Evolutionary conservation across 768 basidiomycete species (phyloP).

Genomic region (Amanita inopinata): DNA sequence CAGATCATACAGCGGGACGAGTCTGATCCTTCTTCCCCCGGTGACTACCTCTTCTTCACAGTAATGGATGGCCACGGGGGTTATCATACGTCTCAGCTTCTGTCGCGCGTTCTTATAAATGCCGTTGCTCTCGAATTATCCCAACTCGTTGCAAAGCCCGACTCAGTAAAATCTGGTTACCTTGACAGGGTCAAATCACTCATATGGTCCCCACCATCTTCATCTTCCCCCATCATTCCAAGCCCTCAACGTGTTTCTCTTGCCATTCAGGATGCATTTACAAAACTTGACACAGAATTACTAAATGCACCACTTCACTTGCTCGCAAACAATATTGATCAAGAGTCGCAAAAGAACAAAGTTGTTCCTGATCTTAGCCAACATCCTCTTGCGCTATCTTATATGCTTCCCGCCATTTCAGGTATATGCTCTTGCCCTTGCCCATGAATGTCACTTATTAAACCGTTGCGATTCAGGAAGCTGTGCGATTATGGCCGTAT

Average conservation of each 20-base stretch:
- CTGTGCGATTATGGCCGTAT: slow-evolving; percentile 80
- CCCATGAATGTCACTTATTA: slow-evolving; percentile 13
- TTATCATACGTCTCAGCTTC: slow-evolving; percentile 70
- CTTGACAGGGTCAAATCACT: slow-evolving; percentile 30
- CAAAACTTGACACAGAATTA: slow-evolving; percentile 78
- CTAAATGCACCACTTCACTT: slow-evolving; percentile 67
- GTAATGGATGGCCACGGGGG: slow-evolving; percentile 93
- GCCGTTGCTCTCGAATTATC: slow-evolving; percentile 73
- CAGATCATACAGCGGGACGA: slow-evolving; percentile 57
- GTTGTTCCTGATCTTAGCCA: slow-evolving; percentile 55
- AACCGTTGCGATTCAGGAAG: slow-evolving; percentile 43
- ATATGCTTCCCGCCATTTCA: slow-evolving; percentile 79
- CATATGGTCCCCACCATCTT: slow-evolving; percentile 24
- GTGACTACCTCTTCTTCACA: slow-evolving; percentile 76
- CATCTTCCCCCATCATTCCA: slow-evolving; percentile 18
- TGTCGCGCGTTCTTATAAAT: slow-evolving; percentile 77
- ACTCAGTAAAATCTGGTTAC: slow-evolving; percentile 22
- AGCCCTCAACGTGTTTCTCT: slow-evolving; percentile 46
- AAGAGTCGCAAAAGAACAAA: slow-evolving; percentile 39
- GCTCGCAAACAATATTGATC: slow-evolving; percentile 47
- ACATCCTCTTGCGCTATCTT: slow-evolving; percentile 58
- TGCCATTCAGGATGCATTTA: slow-evolving; percentile 72
- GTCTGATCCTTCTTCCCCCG: slow-evolving; percentile 47
- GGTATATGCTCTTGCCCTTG: slow-evolving; percentile 28
- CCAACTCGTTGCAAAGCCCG: slow-evolving; percentile 30